Evolutionary conservation across 2,329 filamentous ascomycete species (phyloP).

Genomic region (Myriosclerotinia scirpicola): DNA sequence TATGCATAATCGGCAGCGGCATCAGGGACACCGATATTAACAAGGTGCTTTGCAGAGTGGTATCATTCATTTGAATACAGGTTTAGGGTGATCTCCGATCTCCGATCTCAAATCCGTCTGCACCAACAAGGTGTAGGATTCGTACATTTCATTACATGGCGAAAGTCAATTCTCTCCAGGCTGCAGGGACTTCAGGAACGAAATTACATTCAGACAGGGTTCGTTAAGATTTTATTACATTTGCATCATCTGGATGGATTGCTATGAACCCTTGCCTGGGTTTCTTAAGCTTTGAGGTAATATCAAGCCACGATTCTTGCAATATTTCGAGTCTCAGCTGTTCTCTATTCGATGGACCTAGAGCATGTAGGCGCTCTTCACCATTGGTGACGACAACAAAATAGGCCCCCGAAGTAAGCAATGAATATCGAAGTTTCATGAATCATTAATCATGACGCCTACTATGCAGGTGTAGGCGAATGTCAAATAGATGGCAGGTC

Average conservation of each 20-base stretch:
- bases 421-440: background rate
- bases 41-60: constrained; percentile 14
- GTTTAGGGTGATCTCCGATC: constrained; percentile 20
- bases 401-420: background rate
- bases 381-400: background rate
- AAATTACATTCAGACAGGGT: constrained; percentile 14
- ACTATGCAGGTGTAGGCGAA: background rate
- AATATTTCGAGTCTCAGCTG: background rate
- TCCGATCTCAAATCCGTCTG: constrained; percentile 12
- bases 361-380: background rate
- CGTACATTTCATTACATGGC: background rate
- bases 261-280: background rate
- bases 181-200: constrained; percentile 24
- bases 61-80: background rate
- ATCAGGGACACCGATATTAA: constrained; percentile 17
- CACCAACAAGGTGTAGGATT: background rate
- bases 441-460: background rate
- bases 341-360: background rate
- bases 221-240: constrained; percentile 2
- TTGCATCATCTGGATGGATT: constrained; percentile 14
- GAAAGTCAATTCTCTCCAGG: background rate
- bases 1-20: constrained; percentile 5
- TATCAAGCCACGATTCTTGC: background rate
- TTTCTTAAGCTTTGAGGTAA: background rate
- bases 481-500: background rate